These are phyloP conservation scores for Penicillium cataractarum DNA, from an alignment of 495 filamentous ascomycete species.

Conservation along the genomic window DNA sequence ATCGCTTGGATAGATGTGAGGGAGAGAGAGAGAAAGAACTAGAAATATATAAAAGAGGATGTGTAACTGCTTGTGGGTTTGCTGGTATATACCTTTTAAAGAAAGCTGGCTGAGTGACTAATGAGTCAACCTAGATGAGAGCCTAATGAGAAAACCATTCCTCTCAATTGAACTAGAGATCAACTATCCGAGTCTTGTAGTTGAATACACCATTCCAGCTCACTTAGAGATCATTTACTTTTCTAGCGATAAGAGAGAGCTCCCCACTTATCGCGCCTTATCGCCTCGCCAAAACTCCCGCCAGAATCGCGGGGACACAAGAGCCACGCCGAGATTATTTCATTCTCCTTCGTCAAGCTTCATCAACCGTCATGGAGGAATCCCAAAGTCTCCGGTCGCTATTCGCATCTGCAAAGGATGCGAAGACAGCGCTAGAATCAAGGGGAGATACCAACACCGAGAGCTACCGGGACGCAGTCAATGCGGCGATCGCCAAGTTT, in stretches of 20 bases:
- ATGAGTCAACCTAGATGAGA: background rate
- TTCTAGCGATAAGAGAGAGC: constrained; percentile 11
- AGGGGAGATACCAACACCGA: constrained; percentile 57
- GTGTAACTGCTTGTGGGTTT: background rate
- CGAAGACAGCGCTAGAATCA: constrained; percentile 53
- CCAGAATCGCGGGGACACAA: constrained; percentile 27
- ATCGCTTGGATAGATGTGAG: background rate
- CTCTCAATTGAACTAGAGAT: background rate
- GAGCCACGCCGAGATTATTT: background rate
- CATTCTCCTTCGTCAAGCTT: constrained; percentile 4
- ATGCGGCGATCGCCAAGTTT: constrained; percentile 67
- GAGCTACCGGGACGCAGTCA: constrained; percentile 68
- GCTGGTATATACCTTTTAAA: background rate
- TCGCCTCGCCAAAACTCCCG: constrained; percentile 31
- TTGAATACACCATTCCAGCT: background rate
- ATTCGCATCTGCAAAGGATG: constrained; percentile 59
- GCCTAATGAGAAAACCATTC: background rate
- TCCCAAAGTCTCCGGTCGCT: constrained; percentile 61
- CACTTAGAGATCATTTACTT: background rate
- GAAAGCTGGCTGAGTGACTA: background rate
- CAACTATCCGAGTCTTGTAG: background rate
- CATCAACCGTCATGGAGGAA: constrained; percentile 52
- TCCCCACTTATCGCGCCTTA: constrained; percentile 20
- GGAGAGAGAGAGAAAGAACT: background rate
- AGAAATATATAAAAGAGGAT: background rate